A percentile compares a stretch with the other conserved stretches of the same genome.
These are phyloP conservation scores for Eremothecium gossypii DNA, from an alignment of 1,139 yeast species.

Conservation along the genomic window DNA sequence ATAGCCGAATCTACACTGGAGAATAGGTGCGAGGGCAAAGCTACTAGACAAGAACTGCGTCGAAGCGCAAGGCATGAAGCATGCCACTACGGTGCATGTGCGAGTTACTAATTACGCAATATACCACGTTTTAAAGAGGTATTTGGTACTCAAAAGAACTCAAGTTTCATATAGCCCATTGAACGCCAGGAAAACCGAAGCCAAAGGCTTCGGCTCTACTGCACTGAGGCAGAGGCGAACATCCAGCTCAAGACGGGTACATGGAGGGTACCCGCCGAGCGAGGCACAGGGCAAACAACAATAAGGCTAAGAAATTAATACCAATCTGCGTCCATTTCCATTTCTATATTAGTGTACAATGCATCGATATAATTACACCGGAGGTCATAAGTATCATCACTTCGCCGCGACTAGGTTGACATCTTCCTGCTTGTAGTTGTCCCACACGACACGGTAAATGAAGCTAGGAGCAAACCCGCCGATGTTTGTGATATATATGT, in stretches of 20 bases:
- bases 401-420: constrained; percentile 38
- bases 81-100: constrained; percentile 1
- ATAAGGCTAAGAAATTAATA: not conserved
- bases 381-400: constrained; percentile 3
- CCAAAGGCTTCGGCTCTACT: not conserved
- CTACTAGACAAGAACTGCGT: not conserved
- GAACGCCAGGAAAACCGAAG: constrained; percentile 2
- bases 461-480: constrained; percentile 97
- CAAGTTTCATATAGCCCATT: constrained; percentile 13
- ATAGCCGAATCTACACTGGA: not conserved
- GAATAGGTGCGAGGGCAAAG: not conserved
- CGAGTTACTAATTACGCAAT: constrained; percentile 13
- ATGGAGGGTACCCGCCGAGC: constrained; percentile 42
- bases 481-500: constrained; percentile 85
- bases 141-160: constrained; percentile 16
- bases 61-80: not conserved
- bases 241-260: constrained; percentile 53
- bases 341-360: no score
- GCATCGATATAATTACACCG: not conserved
- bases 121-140: constrained; percentile 5
- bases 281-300: constrained; percentile 55
- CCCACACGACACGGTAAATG: constrained; percentile 89
- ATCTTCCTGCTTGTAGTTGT: constrained; percentile 84
- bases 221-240: constrained; percentile 1
- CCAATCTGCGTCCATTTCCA: no score